Base-by-base conservation (phyloP, 352 stramenopile genomes). In the Pythium periplocum region DNA sequence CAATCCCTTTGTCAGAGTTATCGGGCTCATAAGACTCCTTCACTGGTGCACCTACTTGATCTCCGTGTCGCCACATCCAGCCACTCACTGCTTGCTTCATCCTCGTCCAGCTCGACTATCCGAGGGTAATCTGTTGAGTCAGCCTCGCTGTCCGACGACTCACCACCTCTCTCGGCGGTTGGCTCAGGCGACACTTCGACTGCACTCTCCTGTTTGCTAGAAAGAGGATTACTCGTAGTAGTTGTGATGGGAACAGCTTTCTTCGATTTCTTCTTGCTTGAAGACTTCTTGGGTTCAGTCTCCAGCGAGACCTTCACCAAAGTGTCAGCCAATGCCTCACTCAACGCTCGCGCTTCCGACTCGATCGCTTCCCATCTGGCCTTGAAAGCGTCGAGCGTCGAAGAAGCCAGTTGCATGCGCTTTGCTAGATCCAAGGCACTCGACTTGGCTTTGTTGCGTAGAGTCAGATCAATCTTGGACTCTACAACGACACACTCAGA, bases 181-280 rank as follows among this genome's bases (percentile, higher is more conserved):
- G 17, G 17, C 17, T 26, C 17, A 26, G 17, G 17, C 17, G 17
- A 26, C 17, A 26, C 17, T 26, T 26, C 17, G 17, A 26, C 17
- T 26, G 17, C 17, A 26, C 17, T 26, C 17, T 26, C 17, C 17
- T 26, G 17, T 26, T 26, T 26, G 17, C 17, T 26, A 26, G 17
- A 26, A 26, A 26, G 17, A 26, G 17, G 17, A 26, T 26, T 26
- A 26, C 17, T 26, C 17, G 17, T 26, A 26, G 17, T 26, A 26
- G 17, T 26, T 26, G 17, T 26, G 17, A 26, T 26, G 17, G 17
- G 17, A 26, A 26, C 17, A 26, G 17, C 75, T 33, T 43, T 69
- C 26, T 83, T 77, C 53, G 65, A 79, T 51, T 71, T 76, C 3
- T 34, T 55, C 39, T 45, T 69, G 46, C 73, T 79, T 2, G 30